Evolutionary conservation across 768 basidiomycete species (phyloP).

Genomic region (Tricholomella constricta): DNA sequence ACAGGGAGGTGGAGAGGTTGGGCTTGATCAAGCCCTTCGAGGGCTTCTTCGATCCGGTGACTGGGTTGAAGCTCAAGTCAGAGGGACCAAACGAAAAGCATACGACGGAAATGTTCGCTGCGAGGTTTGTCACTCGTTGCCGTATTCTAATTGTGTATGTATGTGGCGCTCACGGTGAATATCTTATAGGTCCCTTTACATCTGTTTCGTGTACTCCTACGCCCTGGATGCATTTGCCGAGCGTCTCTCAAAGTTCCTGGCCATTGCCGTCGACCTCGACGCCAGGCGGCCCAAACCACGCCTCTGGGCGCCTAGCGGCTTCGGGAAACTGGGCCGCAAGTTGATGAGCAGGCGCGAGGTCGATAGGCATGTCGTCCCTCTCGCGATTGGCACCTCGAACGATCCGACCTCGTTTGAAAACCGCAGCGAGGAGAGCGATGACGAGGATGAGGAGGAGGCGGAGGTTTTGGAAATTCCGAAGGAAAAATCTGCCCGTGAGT

Average conservation of each 20-base stretch:
- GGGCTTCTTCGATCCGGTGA: constrained; percentile 40
- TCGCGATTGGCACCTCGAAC: constrained; percentile 37
- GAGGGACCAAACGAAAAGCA: constrained; percentile 11
- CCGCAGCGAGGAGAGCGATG: constrained; percentile 12
- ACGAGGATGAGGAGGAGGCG: constrained; percentile 21
- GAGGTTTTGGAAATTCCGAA: constrained; percentile 18
- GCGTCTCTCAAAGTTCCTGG: constrained; percentile 31
- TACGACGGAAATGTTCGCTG: constrained; percentile 37
- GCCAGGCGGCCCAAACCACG: constrained; percentile 34
- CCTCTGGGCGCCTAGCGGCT: constrained; percentile 46
- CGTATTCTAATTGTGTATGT: background rate
- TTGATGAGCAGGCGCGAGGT: constrained; percentile 30
- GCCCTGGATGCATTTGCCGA: constrained; percentile 43
- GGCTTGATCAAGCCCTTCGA: constrained; percentile 42
- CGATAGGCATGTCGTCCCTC: constrained; percentile 25
- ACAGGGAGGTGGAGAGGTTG: constrained; percentile 36
- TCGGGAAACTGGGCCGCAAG: constrained; percentile 39
- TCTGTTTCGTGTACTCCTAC: constrained; percentile 48
- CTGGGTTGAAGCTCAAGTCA: constrained; percentile 28
- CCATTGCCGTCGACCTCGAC: constrained; percentile 36
- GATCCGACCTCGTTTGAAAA: constrained; percentile 37
- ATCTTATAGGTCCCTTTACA: constrained; percentile 42
- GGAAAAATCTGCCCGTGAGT: constrained; percentile 13
- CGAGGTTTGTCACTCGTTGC: constrained; percentile 28
- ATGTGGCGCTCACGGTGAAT: background rate